A percentile compares a stretch with the other conserved stretches of the same genome.
phyloP scores from a whole-genome alignment of 352 stramenopile species.

The Globisporangium sylvaticum region DNA sequence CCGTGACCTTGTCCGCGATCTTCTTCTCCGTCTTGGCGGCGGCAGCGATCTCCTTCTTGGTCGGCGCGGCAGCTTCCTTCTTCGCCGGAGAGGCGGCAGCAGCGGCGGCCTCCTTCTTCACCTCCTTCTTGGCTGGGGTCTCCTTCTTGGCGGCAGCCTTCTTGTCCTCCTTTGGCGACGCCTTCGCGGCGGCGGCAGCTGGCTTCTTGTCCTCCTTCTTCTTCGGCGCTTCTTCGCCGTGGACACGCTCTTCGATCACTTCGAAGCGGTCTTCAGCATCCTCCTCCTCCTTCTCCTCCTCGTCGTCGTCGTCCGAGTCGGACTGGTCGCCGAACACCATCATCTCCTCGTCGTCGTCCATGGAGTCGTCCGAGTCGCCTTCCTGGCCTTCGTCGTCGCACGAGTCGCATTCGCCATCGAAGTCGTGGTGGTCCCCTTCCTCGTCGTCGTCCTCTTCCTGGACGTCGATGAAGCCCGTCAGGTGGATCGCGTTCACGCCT shows the following conservation, averaged over 20 bases:
- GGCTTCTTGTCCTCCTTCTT: slow-evolving; percentile 18
- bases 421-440: slow-evolving; percentile 37
- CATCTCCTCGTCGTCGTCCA: slow-evolving; percentile 47
- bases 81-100: slow-evolving; percentile 13
- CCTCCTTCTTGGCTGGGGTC: slow-evolving; percentile 19
- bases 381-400: slow-evolving; percentile 31
- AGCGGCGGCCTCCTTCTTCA: slow-evolving; percentile 26
- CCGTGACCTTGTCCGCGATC: slow-evolving; percentile 47
- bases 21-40: slow-evolving; percentile 51
- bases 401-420: slow-evolving; percentile 19
- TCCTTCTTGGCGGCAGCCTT: slow-evolving; percentile 23
- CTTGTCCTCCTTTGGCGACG: slow-evolving; percentile 24
- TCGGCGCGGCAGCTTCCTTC: slow-evolving; percentile 24
- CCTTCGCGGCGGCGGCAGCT: slow-evolving; percentile 12
- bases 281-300: slow-evolving; percentile 44
- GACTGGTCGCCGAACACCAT: slow-evolving; percentile 58
- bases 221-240: slow-evolving; percentile 31
- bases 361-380: slow-evolving; percentile 32
- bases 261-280: slow-evolving; percentile 53
- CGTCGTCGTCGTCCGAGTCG: slow-evolving; percentile 39
- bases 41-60: slow-evolving; percentile 34
- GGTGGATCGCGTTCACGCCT: slow-evolving; percentile 71
- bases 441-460: slow-evolving; percentile 71
- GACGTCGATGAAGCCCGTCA: slow-evolving; percentile 79
- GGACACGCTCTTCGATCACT: slow-evolving; percentile 66